Evolutionary conservation across 164 flowering plant species (phyloP).

Genomic region (Annona cherimola): DNA sequence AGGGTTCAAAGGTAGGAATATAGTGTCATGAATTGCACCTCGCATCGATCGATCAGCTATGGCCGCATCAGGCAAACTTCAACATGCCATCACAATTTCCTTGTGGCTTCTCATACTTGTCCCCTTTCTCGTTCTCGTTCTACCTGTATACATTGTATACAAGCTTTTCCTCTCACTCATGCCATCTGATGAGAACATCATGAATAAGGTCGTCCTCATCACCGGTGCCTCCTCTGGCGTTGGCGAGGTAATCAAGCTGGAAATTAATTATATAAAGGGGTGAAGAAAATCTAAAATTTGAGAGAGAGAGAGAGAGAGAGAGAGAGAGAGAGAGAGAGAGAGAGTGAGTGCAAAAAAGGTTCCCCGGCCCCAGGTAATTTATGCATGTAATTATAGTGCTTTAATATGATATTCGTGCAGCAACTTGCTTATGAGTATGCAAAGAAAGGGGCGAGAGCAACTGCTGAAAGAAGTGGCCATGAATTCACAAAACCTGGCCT

Average conservation of each 20-base stretch:
- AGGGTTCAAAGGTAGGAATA: too few species aligned
- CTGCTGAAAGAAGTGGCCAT: slow-evolving; percentile 37
- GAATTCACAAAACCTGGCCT: slow-evolving; percentile 35
- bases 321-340: too few species aligned
- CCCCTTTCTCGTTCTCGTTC: not conserved
- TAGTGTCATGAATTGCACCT: too few species aligned
- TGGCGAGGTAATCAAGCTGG: slow-evolving; percentile 7
- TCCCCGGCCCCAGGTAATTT: too few species aligned
- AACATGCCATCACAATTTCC: too few species aligned
- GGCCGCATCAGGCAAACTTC: too few species aligned
- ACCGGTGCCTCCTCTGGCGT: slow-evolving; percentile 19
- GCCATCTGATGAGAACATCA: not conserved
- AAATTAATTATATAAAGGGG: too few species aligned
- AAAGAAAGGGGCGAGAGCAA: slow-evolving; percentile 49
- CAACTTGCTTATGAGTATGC: slow-evolving; percentile 65
- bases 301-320: too few species aligned
- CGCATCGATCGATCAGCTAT: too few species aligned
- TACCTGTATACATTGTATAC: slow-evolving; percentile 5
- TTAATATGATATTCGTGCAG: slow-evolving; percentile 10
- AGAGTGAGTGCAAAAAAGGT: too few species aligned
- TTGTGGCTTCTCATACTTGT: not conserved
- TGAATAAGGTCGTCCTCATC: slow-evolving; percentile 14
- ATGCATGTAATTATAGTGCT: too few species aligned
- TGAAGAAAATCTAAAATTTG: too few species aligned
- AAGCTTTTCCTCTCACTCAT: slow-evolving; percentile 4